phyloP scores from a whole-genome alignment of 1,284 basidiomycete genomes.

The Neonothopanus nambi region DNA sequence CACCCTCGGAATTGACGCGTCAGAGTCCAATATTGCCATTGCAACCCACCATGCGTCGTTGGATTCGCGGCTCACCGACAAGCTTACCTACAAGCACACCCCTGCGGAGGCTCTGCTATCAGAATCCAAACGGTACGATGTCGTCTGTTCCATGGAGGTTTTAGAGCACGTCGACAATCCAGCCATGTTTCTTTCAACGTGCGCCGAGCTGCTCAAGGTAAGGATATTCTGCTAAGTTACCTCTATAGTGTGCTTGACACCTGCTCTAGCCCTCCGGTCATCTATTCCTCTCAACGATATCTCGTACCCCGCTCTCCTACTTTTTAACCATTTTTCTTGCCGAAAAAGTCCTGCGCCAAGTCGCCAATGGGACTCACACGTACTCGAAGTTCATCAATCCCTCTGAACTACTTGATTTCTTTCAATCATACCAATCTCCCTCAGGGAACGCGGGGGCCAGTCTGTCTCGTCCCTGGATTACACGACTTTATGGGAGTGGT shows the following conservation, averaged over 20 bases:
- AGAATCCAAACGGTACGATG: conserved; percentile 74
- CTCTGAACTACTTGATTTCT: conserved; percentile 84
- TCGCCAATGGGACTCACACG: conserved; percentile 90
- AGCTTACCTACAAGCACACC: conserved; percentile 68
- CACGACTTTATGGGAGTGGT: conserved; percentile 34
- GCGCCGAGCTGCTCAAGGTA: conserved; percentile 85
- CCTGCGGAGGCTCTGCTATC: conserved; percentile 76
- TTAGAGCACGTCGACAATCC: conserved; percentile 97
- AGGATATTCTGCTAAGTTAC: conserved; percentile 21
- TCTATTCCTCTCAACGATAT: conserved; percentile 95
- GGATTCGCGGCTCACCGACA: conserved; percentile 62
- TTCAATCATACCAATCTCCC: conserved; percentile 59
- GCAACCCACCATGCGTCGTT: conserved; percentile 81
- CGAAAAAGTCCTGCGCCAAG: conserved; percentile 82
- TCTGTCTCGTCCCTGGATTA: conserved; percentile 39
- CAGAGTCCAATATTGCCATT: conserved; percentile 83
- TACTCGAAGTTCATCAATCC: conserved; percentile 91
- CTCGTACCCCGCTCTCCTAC: conserved; percentile 89
- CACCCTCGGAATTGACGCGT: conserved; percentile 90
- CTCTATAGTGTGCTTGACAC: conserved; percentile 1
- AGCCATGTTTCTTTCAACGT: conserved; percentile 77
- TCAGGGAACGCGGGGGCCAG: conserved; percentile 21
- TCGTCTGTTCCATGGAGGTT: conserved; percentile 98
- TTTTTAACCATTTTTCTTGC: conserved; percentile 90
- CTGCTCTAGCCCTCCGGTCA: conserved; percentile 87